phyloP scores from a whole-genome alignment of 352 stramenopile genomes.

The Globisporangium middletonii region DNA sequence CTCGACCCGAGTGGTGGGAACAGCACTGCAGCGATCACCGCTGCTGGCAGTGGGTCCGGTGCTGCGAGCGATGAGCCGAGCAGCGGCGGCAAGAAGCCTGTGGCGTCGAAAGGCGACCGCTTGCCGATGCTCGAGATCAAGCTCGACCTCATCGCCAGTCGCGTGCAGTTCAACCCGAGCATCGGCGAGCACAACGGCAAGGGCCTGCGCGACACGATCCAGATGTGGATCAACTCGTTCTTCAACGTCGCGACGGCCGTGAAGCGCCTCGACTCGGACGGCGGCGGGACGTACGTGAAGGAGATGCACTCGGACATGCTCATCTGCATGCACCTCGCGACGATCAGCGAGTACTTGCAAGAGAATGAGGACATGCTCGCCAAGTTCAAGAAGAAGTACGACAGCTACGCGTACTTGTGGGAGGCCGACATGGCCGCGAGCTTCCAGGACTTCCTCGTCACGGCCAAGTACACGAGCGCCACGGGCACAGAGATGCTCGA shows the following conservation, averaged over 20 bases:
- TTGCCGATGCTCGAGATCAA: slow-evolving; percentile 97
- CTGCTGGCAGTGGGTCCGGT: slow-evolving; percentile 12
- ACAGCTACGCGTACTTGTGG: slow-evolving; percentile 96
- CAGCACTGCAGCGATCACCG: slow-evolving; percentile 10
- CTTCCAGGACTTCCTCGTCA: slow-evolving; percentile 92
- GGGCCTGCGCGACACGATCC: slow-evolving; percentile 92
- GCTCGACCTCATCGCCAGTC: slow-evolving; percentile 90
- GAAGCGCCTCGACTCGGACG: slow-evolving; percentile 93
- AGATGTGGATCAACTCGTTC: slow-evolving; percentile 96
- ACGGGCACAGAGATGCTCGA: slow-evolving; percentile 89
- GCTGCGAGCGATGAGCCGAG: slow-evolving; percentile 24
- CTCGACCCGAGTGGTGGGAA: slow-evolving; percentile 81
- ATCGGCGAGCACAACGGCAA: slow-evolving; percentile 90
- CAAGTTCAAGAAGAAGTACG: slow-evolving; percentile 93
- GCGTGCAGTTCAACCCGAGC: slow-evolving; percentile 84
- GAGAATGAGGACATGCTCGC: slow-evolving; percentile 91
- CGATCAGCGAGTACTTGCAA: slow-evolving; percentile 90
- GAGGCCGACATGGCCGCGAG: slow-evolving; percentile 89
- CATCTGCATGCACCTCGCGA: slow-evolving; percentile 92
- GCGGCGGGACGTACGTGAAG: slow-evolving; percentile 94
- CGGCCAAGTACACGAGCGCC: slow-evolving; percentile 45
- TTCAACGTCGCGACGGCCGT: slow-evolving; percentile 94
- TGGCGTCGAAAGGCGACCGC: slow-evolving; percentile 30
- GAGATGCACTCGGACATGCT: slow-evolving; percentile 96
- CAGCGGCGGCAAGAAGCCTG: slow-evolving; percentile 25